Evolutionary conservation across 129 eudicot genomes (phyloP).

Genomic region (Lonicera japonica): DNA sequence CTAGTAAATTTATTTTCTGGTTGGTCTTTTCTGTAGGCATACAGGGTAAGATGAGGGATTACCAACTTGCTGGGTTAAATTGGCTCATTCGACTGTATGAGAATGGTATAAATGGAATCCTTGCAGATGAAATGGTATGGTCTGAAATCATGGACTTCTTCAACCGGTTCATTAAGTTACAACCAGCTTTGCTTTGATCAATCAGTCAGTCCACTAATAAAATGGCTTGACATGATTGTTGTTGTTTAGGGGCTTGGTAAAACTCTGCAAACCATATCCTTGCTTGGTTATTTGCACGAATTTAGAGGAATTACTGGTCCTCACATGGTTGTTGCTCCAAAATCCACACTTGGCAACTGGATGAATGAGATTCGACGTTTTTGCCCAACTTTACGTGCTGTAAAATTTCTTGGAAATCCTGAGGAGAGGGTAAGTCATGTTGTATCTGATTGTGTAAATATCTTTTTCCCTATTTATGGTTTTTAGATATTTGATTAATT

Average conservation of each 20-base stretch:
- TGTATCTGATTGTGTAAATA: not conserved
- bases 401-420: constrained; percentile 83
- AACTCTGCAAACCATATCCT: constrained; percentile 82
- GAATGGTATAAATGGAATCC: constrained; percentile 90
- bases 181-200: not conserved
- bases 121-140: constrained; percentile 92
- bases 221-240: not conserved
- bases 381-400: constrained; percentile 80
- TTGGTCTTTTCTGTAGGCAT: constrained; percentile 38
- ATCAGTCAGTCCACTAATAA: not conserved
- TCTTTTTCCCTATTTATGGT: not conserved
- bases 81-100: constrained; percentile 84
- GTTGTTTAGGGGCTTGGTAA: constrained; percentile 76
- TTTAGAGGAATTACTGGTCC: constrained; percentile 91
- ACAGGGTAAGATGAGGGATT: constrained; percentile 95
- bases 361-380: constrained; percentile 88
- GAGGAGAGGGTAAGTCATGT: constrained; percentile 64
- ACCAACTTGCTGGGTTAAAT: constrained; percentile 91
- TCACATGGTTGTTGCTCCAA: constrained; percentile 96
- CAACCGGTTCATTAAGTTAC: not conserved
- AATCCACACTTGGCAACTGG: constrained; percentile 96
- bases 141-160: not conserved
- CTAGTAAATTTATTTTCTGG: not conserved
- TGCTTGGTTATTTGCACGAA: constrained; percentile 83
- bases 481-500: not conserved